Evolutionary conservation across 202 grass and related monocot species (phyloP).

Genomic region (Digitaria exilis): DNA sequence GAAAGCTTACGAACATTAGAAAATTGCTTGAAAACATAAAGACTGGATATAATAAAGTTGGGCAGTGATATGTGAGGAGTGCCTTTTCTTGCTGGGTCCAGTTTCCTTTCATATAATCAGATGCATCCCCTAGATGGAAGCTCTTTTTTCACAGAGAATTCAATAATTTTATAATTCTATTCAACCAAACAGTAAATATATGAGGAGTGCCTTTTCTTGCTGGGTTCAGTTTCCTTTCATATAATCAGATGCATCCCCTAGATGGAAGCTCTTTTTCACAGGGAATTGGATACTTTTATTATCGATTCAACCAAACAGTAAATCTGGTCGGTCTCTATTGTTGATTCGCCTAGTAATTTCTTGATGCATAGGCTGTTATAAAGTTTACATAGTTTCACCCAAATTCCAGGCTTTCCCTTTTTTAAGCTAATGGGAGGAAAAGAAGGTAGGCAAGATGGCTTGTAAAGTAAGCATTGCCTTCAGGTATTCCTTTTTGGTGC

Average conservation of each 20-base stretch:
- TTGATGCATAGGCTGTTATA: not conserved
- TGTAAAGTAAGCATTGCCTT: conserved; percentile 14
- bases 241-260: no score
- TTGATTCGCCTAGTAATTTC: not conserved
- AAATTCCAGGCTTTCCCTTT: not conserved
- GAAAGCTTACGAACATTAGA: not conserved
- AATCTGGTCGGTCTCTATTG: not conserved
- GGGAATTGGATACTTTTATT: not conserved
- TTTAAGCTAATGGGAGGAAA: conserved; percentile 26
- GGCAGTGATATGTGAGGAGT: not conserved
- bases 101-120: not conserved
- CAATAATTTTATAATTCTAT: not conserved
- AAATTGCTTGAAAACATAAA: no score
- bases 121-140: not conserved
- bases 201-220: no score
- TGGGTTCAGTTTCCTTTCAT: no score
- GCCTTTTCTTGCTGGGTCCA: not conserved
- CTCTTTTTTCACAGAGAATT: not conserved
- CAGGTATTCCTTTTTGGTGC: not conserved
- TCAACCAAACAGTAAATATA: not conserved
- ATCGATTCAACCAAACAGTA: not conserved
- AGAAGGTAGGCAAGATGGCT: conserved; percentile 11
- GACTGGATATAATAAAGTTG: no score
- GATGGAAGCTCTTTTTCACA: no score
- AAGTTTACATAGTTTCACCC: not conserved